Conservation (phyloP, 2,329 filamentous ascomycete species). For the Penicillium sp. region DNA sequence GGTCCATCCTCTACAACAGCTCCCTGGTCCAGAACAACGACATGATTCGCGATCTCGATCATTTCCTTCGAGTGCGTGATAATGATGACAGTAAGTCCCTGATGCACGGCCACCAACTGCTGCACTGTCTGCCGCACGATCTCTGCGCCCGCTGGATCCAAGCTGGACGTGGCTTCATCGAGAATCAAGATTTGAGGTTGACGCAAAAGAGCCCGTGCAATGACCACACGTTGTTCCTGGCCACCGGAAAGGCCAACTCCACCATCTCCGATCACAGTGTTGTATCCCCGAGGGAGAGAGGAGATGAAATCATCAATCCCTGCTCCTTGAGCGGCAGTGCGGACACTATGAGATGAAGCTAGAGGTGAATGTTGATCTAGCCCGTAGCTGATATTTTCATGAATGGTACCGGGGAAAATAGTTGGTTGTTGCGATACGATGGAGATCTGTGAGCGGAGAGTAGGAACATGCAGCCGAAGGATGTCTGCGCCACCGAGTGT, state of each 20-base stretch:
- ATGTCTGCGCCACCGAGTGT: conserved; percentile 55
- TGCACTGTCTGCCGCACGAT: conserved; percentile 64
- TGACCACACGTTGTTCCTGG: conserved; percentile 76
- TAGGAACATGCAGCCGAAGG: conserved; percentile 57
- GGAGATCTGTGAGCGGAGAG: conserved; percentile 61
- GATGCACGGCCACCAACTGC: conserved; percentile 47
- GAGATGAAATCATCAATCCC: conserved; percentile 74
- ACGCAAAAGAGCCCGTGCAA: conserved; percentile 75
- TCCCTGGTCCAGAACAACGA: conserved; percentile 71
- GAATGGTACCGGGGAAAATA: conserved; percentile 52
- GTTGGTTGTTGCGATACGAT: conserved; percentile 65
- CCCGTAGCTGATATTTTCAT: conserved; percentile 70
- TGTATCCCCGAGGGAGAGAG: conserved; percentile 69
- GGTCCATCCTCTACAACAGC: conserved; percentile 67
- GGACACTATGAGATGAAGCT: conserved; percentile 48
- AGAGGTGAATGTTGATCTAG: conserved; percentile 57
- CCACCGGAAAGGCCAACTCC: conserved; percentile 74
- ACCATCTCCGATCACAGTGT: conserved; percentile 74
- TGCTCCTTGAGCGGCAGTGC: conserved; percentile 56
- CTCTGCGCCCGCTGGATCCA: conserved; percentile 69
- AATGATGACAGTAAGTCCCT: conserved; percentile 68
- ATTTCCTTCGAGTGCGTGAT: conserved; percentile 82
- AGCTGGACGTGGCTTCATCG: conserved; percentile 81
- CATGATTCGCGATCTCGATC: conserved; percentile 75
- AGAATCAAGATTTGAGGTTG: conserved; percentile 72